phyloP scores from a whole-genome alignment of 805 yeast species.

The Spathaspora arborariae region DNA sequence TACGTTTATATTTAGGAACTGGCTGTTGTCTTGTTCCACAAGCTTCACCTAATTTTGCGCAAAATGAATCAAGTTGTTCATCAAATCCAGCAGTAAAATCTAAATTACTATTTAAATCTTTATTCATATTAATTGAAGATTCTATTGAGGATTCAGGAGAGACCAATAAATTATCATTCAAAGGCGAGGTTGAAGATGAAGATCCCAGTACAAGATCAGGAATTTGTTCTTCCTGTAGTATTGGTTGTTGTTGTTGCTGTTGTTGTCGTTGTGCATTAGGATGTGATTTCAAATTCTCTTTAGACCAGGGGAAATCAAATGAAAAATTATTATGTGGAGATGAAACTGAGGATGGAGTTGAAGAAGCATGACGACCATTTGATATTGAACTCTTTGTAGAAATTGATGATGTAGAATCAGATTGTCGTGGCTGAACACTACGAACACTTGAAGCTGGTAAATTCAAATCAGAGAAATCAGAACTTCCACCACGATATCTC shows the following conservation, averaged over 20 bases:
- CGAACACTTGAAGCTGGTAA: constrained; percentile 20
- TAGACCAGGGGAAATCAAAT: constrained; percentile 54
- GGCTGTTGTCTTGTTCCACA: constrained; percentile 78
- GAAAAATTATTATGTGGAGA: constrained; percentile 27
- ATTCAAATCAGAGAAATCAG: constrained; percentile 25
- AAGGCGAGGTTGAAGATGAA: constrained; percentile 35
- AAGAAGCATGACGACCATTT: background rate
- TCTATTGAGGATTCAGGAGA: constrained; percentile 28
- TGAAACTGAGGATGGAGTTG: constrained; percentile 5
- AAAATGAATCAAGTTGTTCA: constrained; percentile 72
- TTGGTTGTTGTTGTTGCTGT: constrained; percentile 24
- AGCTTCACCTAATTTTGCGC: constrained; percentile 70
- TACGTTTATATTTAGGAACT: constrained; percentile 45
- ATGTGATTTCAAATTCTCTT: constrained; percentile 12
- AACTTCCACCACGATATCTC: constrained; percentile 50
- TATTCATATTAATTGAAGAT: constrained; percentile 13
- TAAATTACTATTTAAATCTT: constrained; percentile 12
- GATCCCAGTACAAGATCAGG: constrained; percentile 38
- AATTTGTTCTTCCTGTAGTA: constrained; percentile 26
- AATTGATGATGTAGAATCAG: constrained; percentile 15
- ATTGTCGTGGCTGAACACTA: constrained; percentile 9
- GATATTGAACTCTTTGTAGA: constrained; percentile 7
- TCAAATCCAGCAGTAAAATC: constrained; percentile 39
- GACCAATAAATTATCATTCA: constrained; percentile 32
- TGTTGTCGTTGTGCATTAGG: constrained; percentile 3